phyloP scores from a whole-genome alignment of 228 moss, liverwort and hornwort genomes.

The Sphagnum magellanicum region DNA sequence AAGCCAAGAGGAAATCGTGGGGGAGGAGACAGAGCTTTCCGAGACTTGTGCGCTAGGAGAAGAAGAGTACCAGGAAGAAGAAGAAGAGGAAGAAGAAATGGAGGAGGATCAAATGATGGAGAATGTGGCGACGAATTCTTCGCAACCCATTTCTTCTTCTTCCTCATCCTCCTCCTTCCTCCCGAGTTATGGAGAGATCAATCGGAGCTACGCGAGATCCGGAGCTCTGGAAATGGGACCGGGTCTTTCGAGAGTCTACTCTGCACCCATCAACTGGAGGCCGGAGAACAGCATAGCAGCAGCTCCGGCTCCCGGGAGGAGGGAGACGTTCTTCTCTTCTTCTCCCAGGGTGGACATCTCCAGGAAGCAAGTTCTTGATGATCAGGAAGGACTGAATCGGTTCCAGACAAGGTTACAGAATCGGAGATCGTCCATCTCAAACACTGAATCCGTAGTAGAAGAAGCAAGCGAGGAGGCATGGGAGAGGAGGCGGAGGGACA shows the following conservation, averaged over 20 bases:
- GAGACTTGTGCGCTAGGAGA: neutral
- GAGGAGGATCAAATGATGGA: neutral
- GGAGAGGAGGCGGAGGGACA: slow-evolving; percentile 1
- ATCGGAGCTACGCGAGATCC: neutral
- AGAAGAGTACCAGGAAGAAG: neutral
- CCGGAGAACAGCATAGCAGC: neutral
- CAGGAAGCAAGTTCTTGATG: slow-evolving; percentile 1
- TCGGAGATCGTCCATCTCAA: slow-evolving; percentile 1
- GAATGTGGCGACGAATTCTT: too few species aligned
- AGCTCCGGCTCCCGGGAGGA: neutral
- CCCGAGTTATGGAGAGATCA: neutral
- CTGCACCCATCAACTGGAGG: slow-evolving; percentile 7
- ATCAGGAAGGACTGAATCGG: neutral
- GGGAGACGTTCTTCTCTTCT: neutral
- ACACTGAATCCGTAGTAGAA: neutral
- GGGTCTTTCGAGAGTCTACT: slow-evolving; percentile 1
- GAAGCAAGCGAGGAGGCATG: slow-evolving; percentile 6
- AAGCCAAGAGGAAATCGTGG: neutral
- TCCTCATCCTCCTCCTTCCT: neutral
- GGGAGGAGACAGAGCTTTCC: slow-evolving; percentile 5
- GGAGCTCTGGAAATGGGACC: neutral
- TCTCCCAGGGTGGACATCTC: slow-evolving; percentile 4
- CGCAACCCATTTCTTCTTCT: neutral
- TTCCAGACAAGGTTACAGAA: neutral
- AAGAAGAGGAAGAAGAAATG: neutral